These are phyloP conservation scores for Mariannaea sp. DNA, from an alignment of 2,329 filamentous ascomycete genomes.

Conservation along the genomic window DNA sequence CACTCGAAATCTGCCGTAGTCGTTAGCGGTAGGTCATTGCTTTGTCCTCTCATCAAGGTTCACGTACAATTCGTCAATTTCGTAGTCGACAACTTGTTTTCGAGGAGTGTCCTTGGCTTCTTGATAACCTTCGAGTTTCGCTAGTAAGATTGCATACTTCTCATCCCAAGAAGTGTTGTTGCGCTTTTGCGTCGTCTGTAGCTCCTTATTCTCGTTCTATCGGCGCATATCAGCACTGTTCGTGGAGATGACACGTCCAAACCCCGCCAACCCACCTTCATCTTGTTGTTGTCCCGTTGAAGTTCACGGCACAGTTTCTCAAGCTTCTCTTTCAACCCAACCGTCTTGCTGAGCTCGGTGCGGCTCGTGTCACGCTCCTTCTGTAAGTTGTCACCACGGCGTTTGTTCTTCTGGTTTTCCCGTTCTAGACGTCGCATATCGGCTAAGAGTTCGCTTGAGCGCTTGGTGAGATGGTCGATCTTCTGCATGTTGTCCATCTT, in stretches of 20 bases:
- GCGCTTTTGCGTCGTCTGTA: slow-evolving; percentile 83
- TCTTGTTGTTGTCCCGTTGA: slow-evolving; percentile 96
- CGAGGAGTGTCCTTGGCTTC: slow-evolving; percentile 83
- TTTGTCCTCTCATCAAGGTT: neutral
- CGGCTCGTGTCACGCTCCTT: slow-evolving; percentile 94
- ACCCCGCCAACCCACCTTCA: slow-evolving; percentile 71
- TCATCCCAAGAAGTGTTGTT: slow-evolving; percentile 84
- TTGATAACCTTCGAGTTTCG: slow-evolving; percentile 87
- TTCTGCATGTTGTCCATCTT: slow-evolving; percentile 93
- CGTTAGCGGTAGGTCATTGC: slow-evolving; percentile 11
- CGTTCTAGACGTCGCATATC: slow-evolving; percentile 96
- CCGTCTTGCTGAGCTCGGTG: slow-evolving; percentile 87
- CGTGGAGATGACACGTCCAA: neutral
- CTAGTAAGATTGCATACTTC: slow-evolving; percentile 78
- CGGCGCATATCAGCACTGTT: slow-evolving; percentile 31
- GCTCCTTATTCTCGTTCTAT: slow-evolving; percentile 89
- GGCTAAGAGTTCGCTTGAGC: slow-evolving; percentile 86
- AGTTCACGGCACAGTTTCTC: slow-evolving; percentile 95
- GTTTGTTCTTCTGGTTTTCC: slow-evolving; percentile 94
- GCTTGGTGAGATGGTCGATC: slow-evolving; percentile 86
- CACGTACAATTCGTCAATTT: slow-evolving; percentile 86
- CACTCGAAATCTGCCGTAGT: slow-evolving; percentile 69
- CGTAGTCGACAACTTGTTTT: slow-evolving; percentile 80
- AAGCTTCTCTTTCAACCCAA: slow-evolving; percentile 90
- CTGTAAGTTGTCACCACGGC: slow-evolving; percentile 89